Percentiles rank a stretch among this genome's conserved stretches.
These are phyloP conservation scores for Phaffia rhodozyma DNA, from an alignment of 1,284 basidiomycete species.

Conservation along the genomic window DNA sequence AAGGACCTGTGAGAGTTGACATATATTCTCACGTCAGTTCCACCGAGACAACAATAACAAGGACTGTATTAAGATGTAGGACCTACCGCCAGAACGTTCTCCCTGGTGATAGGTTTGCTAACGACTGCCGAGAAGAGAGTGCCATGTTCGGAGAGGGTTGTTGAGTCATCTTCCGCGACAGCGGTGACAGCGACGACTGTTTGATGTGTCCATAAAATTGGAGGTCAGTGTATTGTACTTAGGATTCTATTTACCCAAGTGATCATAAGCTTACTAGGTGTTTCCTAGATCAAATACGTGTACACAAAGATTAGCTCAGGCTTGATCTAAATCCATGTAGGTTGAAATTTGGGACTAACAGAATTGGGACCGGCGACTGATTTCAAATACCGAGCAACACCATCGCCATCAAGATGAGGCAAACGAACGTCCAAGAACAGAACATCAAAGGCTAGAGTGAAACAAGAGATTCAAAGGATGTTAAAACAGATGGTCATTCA, in stretches of 20 bases:
- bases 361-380: constrained; percentile 36
- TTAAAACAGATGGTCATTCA: neutral
- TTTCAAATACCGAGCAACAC: constrained; percentile 36
- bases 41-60: constrained; percentile 4
- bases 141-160: constrained; percentile 48
- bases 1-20: neutral
- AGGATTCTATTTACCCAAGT: too few relatives aligned
- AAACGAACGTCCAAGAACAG: constrained; percentile 40
- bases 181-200: constrained; percentile 65
- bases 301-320: neutral
- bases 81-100: constrained; percentile 55
- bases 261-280: too few relatives aligned
- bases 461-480: neutral
- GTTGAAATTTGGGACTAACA: constrained; percentile 32
- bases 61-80: constrained; percentile 67
- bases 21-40: too few relatives aligned
- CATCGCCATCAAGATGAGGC: constrained; percentile 34
- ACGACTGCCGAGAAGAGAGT: constrained; percentile 75
- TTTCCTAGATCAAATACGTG: neutral
- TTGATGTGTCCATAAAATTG: neutral
- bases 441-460: constrained; percentile 36
- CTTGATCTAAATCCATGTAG: neutral
- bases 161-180: constrained; percentile 66
- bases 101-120: constrained; percentile 75
- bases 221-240: constrained; percentile 3